Percentiles rank a stretch among this genome's conserved stretches.
Conservation (phyloP, 1,139 yeast genomes). For the Blastobotrys indianensis region DNA sequence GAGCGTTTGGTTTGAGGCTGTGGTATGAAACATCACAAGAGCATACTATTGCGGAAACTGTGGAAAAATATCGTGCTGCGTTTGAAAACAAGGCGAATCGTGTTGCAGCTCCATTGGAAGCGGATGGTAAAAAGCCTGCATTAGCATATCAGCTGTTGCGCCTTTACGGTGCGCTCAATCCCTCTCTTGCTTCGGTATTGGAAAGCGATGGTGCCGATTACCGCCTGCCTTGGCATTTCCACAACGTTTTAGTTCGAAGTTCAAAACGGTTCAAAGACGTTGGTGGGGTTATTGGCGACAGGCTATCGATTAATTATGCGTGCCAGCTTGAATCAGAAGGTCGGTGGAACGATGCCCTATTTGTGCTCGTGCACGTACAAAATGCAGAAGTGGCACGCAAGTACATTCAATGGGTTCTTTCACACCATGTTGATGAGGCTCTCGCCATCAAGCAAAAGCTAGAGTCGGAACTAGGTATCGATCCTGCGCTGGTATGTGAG, state of each 20-base stretch:
- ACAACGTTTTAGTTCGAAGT: conserved; percentile 38
- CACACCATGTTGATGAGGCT: conserved; percentile 43
- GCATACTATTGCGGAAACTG: conserved; percentile 36
- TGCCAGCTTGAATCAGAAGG: conserved; percentile 46
- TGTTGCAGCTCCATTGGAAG: conserved; percentile 24
- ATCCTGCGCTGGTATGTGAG: conserved; percentile 22
- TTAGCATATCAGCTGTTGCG: conserved; percentile 36
- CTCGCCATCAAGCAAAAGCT: conserved; percentile 42
- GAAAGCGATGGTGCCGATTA: conserved; percentile 25
- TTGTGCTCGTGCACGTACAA: conserved; percentile 49
- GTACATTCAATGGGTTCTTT: conserved; percentile 43
- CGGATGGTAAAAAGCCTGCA: conserved; percentile 19
- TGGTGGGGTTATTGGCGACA: conserved; percentile 37
- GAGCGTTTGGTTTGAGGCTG: conserved; percentile 51
- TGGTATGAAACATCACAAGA: conserved; percentile 52
- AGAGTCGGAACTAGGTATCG: conserved; percentile 37
- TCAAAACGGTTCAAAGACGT: conserved; percentile 15
- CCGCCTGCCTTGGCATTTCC: conserved; percentile 52
- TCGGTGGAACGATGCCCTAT: conserved; percentile 55
- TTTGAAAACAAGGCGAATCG: conserved; percentile 19
- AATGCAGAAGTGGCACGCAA: conserved; percentile 41
- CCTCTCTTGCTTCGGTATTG: conserved; percentile 22
- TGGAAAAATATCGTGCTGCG: conserved; percentile 29
- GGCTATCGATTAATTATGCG: conserved; percentile 46
- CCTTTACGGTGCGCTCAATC: conserved; percentile 39